Evolutionary conservation across 108 stramenopile genomes (phyloP).

Genomic region (Stephanodiscus minutulus): DNA sequence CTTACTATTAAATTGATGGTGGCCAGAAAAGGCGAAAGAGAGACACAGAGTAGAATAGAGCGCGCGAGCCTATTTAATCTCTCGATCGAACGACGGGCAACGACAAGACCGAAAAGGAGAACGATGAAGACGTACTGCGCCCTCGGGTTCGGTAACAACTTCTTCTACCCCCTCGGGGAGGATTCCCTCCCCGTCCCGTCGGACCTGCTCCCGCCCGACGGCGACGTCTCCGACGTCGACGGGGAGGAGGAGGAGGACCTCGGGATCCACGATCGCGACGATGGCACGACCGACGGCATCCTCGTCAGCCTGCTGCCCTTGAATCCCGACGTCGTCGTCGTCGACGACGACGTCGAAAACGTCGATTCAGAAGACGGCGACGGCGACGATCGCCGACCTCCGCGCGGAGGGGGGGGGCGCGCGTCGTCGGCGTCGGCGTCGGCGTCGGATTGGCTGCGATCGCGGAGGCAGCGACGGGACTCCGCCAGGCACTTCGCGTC

Average conservation of each 20-base stretch:
- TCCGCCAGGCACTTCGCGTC: slow-evolving; percentile 28
- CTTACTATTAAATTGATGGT: too few species aligned
- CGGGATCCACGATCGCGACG: neutral
- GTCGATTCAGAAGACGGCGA: slow-evolving; percentile 1
- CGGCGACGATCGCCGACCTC: neutral
- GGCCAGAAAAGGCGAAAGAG: too few species aligned
- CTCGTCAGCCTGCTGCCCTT: slow-evolving; percentile 11
- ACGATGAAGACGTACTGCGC: slow-evolving; percentile 23
- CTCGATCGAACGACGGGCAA: too few species aligned
- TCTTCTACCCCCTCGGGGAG: slow-evolving; percentile 45
- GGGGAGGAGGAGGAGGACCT: slow-evolving; percentile 3
- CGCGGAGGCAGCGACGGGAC: slow-evolving; percentile 4
- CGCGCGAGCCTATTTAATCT: too few species aligned
- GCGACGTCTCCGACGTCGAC: too few species aligned
- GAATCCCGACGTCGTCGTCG: neutral
- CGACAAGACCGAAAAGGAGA: too few species aligned
- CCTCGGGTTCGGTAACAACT: slow-evolving; percentile 49
- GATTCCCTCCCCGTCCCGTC: slow-evolving; percentile 35
- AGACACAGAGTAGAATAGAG: too few species aligned
- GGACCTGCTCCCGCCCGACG: slow-evolving; percentile 4
- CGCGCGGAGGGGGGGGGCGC: too few species aligned
- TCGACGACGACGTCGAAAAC: slow-evolving; percentile 9
- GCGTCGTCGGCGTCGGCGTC: too few species aligned
- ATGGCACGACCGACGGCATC: neutral
- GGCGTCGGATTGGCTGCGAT: slow-evolving; percentile 3